A percentile compares a stretch with the other conserved stretches of the same genome.
Conservation (phyloP, 2,329 filamentous ascomycete species). For the Fusarium sp. region DNA sequence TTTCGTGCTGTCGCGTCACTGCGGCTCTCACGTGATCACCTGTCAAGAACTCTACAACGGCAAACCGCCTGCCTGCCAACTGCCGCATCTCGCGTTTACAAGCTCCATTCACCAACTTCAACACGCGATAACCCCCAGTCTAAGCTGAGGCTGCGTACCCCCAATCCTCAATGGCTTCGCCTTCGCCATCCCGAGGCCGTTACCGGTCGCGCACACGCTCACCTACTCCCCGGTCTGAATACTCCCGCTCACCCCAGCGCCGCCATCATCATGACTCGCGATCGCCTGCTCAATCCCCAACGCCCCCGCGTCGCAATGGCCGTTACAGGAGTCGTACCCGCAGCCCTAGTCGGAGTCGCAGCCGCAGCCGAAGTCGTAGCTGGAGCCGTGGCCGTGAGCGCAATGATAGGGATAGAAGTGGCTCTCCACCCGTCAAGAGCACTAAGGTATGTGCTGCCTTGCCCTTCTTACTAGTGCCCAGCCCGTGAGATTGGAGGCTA, state of each 20-base stretch:
- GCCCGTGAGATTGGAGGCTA: constrained; percentile 11
- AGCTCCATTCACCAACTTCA: constrained; percentile 15
- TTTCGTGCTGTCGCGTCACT: constrained; percentile 15
- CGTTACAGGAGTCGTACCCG: constrained; percentile 51
- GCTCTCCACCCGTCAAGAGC: constrained; percentile 60
- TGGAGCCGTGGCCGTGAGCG: constrained; percentile 54
- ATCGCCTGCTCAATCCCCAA: constrained; percentile 54
- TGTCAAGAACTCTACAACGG: constrained; percentile 32
- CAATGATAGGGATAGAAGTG: constrained; percentile 57
- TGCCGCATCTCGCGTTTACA: constrained; percentile 22
- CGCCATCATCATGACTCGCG: constrained; percentile 55
- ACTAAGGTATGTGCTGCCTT: constrained; percentile 65
- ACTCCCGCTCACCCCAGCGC: constrained; percentile 53
- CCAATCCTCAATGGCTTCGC: constrained; percentile 49
- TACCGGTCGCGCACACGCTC: constrained; percentile 56
- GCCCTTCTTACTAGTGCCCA: neutral
- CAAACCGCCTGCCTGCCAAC: constrained; percentile 13
- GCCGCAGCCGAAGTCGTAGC: constrained; percentile 51
- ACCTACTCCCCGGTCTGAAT: constrained; percentile 53
- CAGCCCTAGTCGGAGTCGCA: constrained; percentile 52
- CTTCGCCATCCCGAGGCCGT: constrained; percentile 54
- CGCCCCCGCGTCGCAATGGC: constrained; percentile 54
- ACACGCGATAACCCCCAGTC: constrained; percentile 24
- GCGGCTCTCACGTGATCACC: constrained; percentile 36
- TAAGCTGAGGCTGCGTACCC: constrained; percentile 3